Evolutionary conservation across 768 basidiomycete genomes (phyloP).

Genomic region (Lentinula sp.): DNA sequence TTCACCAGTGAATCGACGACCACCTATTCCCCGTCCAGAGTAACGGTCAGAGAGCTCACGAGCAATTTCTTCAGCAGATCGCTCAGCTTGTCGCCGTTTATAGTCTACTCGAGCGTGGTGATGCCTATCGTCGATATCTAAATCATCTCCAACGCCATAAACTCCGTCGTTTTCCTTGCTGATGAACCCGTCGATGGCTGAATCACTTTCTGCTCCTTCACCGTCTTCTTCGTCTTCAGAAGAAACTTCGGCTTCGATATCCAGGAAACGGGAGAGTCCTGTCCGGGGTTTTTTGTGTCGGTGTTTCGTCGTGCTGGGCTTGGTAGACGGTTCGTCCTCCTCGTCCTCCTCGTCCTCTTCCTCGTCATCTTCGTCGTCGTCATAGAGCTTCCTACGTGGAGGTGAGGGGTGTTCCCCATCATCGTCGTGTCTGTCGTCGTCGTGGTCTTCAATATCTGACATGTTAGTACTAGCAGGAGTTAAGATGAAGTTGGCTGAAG

Average conservation of each 20-base stretch:
- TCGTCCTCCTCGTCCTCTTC: conserved; percentile 46
- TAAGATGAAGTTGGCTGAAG: conserved; percentile 8
- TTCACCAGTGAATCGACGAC: conserved; percentile 77
- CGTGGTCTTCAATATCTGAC: conserved; percentile 37
- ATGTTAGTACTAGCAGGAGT: conserved; percentile 30
- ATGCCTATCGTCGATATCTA: conserved; percentile 33
- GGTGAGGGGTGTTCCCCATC: conserved; percentile 35
- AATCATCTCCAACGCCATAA: conserved; percentile 63
- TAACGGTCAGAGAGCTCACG: conserved; percentile 77
- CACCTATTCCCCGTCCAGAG: conserved; percentile 43
- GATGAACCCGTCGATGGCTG: conserved; percentile 39
- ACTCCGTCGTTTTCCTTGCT: conserved; percentile 23
- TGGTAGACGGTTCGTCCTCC: conserved; percentile 31
- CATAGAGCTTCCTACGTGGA: conserved; percentile 13
- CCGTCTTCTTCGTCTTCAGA: conserved; percentile 97
- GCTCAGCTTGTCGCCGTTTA: conserved; percentile 57
- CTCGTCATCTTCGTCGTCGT: conserved; percentile 36
- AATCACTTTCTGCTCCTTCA: conserved; percentile 61
- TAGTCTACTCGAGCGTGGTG: conserved; percentile 66
- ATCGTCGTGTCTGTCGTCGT: conserved; percentile 36
- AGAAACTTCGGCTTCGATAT: conserved; percentile 93
- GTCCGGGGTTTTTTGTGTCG: conserved; percentile 50
- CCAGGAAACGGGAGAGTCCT: conserved; percentile 78
- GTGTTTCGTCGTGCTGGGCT: conserved; percentile 35
- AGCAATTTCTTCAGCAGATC: conserved; percentile 77